These are phyloP conservation scores for Colletotrichum eremochloae DNA, from an alignment of 2,329 filamentous ascomycete genomes.

Conservation along the genomic window DNA sequence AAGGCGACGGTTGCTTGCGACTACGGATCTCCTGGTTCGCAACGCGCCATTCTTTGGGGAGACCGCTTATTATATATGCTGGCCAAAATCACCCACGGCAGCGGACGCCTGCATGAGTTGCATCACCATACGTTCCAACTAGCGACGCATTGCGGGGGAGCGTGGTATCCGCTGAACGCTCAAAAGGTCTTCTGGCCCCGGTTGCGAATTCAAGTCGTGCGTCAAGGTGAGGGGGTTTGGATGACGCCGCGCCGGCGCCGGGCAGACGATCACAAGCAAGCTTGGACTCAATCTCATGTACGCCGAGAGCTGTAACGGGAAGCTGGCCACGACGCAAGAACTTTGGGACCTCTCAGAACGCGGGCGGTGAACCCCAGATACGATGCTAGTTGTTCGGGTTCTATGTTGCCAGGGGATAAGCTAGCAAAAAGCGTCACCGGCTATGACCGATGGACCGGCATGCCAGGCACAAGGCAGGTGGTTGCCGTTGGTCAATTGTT, in stretches of 20 bases:
- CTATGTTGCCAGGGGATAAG: not conserved
- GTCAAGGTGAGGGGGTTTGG: not conserved
- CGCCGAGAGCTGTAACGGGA: conserved; percentile 29
- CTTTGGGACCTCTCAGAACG: not conserved
- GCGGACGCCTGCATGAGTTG: not conserved
- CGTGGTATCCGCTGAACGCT: not conserved
- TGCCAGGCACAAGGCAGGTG: conserved; percentile 8
- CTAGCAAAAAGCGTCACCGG: not conserved
- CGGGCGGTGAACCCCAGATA: conserved; percentile 1
- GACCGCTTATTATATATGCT: not conserved
- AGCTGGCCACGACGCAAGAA: not conserved
- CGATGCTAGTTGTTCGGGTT: not conserved
- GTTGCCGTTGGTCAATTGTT: not conserved
- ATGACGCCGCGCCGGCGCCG: too few species aligned
- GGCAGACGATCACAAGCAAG: not conserved
- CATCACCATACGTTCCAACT: not conserved
- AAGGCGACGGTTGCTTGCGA: not conserved
- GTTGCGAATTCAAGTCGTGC: not conserved
- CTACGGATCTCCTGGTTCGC: not conserved
- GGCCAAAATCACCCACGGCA: too few species aligned
- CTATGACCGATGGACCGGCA: not conserved
- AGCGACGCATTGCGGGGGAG: too few species aligned
- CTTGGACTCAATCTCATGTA: conserved; percentile 6
- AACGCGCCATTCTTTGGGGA: too few species aligned
- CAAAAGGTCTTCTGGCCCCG: too few species aligned